Evolutionary conservation across 345 rosid genomes (phyloP).

Genomic region (Lenwebbia sp.): DNA sequence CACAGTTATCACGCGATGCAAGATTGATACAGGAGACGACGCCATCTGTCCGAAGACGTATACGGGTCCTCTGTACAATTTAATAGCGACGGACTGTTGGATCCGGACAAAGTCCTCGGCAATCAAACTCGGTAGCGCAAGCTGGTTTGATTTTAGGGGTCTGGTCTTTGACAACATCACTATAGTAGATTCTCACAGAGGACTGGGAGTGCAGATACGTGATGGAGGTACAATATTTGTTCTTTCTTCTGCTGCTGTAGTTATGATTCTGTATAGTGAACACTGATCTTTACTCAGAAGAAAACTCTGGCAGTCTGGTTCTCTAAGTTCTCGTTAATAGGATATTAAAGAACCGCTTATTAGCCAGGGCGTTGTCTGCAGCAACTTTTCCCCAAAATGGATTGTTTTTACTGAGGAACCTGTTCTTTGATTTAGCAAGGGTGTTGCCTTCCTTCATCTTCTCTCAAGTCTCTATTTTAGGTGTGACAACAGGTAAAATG

Average conservation of each 20-base stretch:
- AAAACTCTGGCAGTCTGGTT: not conserved
- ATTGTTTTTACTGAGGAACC: not conserved
- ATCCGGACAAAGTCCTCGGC: conserved; percentile 89
- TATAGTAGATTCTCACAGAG: conserved; percentile 78
- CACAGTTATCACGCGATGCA: conserved; percentile 59
- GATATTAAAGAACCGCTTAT: not conserved
- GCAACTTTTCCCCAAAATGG: not conserved
- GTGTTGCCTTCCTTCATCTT: not conserved
- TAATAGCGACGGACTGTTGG: conserved; percentile 78
- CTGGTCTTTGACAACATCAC: conserved; percentile 75
- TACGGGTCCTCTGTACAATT: conserved; percentile 52
- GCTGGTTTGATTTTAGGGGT: conserved; percentile 61
- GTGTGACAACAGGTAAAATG: not conserved
- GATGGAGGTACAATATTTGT: conserved; percentile 61
- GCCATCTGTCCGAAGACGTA: conserved; percentile 90
- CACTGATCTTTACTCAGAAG: not conserved
- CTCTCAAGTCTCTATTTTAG: not conserved
- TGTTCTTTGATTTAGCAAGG: not conserved
- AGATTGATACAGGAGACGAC: conserved; percentile 83
- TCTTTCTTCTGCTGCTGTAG: not conserved
- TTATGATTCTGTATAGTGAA: not conserved
- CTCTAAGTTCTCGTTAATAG: not conserved
- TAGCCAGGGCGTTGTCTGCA: not conserved
- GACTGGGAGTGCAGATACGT: conserved; percentile 76
- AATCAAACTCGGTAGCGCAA: conserved; percentile 92